Percentiles rank a stretch among this genome's conserved stretches.
Conservation (phyloP, 495 filamentous ascomycete genomes). For the Eremomyces bilateralis region DNA sequence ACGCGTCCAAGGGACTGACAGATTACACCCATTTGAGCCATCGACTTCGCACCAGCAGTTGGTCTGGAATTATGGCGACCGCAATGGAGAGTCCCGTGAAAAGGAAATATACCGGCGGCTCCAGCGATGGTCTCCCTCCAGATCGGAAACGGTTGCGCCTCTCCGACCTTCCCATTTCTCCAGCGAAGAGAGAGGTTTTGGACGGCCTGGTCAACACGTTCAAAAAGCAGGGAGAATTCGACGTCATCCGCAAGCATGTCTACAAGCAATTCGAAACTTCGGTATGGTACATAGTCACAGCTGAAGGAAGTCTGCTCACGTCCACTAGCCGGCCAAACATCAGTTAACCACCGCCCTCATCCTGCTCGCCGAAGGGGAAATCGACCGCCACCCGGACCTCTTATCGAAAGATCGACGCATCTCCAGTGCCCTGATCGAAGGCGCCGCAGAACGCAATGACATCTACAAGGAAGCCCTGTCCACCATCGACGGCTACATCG, state of each 20-base stretch:
- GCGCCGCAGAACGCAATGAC: slow-evolving; percentile 60
- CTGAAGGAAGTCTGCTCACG: too few relatives aligned
- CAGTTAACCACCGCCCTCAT: slow-evolving; percentile 44
- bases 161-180: slow-evolving; percentile 57
- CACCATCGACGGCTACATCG: slow-evolving; percentile 44
- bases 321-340: slow-evolving; percentile 38
- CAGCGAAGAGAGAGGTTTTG: slow-evolving; percentile 49
- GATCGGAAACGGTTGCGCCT: slow-evolving; percentile 63
- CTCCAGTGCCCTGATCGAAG: slow-evolving; percentile 66
- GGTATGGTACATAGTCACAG: too few relatives aligned
- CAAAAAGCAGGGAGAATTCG: slow-evolving; percentile 83
- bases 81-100: too few relatives aligned
- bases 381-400: slow-evolving; percentile 56
- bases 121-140: too few relatives aligned
- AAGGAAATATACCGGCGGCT: too few relatives aligned
- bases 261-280: slow-evolving; percentile 62
- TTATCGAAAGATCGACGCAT: slow-evolving; percentile 60
- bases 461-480: slow-evolving; percentile 56
- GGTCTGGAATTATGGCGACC: too few relatives aligned
- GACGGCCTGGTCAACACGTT: slow-evolving; percentile 59
- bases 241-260: slow-evolving; percentile 56
- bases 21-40: too few relatives aligned
- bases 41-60: too few relatives aligned
- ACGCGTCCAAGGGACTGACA: too few relatives aligned
- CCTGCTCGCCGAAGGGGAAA: slow-evolving; percentile 54